Evolutionary conservation across 164 flowering plant species (phyloP), one percentile per base, ranked within the genome.

Genomic region (Sedum album): DNA sequence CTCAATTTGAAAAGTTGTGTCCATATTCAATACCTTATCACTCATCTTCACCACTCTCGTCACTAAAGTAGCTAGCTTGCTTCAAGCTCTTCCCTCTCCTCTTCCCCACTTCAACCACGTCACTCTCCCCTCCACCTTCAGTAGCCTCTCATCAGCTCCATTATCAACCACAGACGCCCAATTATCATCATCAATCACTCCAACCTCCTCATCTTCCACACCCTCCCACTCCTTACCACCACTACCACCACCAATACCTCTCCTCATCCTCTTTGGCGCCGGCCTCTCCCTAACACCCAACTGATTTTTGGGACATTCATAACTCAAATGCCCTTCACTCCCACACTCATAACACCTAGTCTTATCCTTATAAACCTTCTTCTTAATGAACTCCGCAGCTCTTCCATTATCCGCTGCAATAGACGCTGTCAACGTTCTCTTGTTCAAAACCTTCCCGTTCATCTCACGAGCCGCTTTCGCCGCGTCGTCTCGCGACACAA

Each of bases 341-440:
- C 97, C 96, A 68, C 97, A 93, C 83, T 93, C 97, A 67, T 93
- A 93, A 67, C 98, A 93, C 77, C 86, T 74, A 48, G 85, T 82
- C 85, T 91, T 93, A 51, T 91, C 98, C 83, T 79, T 86, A 65
- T 91, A 93, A 6, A 86, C 90, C 78, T 78, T 82, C 82, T 82
- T 81, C 75, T 78, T 74, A 0, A 93, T 91, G 67, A 93, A 93
- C 81, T 91, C 96, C 21, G 84, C 4, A 4, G 98, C 97, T 5
- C 97, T 79, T 8, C 97, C 97, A 35, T 93, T 93, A 57, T 93
- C 97, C 4, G 82, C 35, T 42, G 98, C 98, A 62, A 93, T 89
- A 23, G 90, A 82, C 17, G 83, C 89, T 0, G 71, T 73, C 25
- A 93, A 76, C 6, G 83, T 85, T n/a, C 97, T 71, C 13, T 84